Evolutionary conservation across 495 filamentous ascomycete genomes (phyloP).

Genomic region (Hyaloscypha bicolor): DNA sequence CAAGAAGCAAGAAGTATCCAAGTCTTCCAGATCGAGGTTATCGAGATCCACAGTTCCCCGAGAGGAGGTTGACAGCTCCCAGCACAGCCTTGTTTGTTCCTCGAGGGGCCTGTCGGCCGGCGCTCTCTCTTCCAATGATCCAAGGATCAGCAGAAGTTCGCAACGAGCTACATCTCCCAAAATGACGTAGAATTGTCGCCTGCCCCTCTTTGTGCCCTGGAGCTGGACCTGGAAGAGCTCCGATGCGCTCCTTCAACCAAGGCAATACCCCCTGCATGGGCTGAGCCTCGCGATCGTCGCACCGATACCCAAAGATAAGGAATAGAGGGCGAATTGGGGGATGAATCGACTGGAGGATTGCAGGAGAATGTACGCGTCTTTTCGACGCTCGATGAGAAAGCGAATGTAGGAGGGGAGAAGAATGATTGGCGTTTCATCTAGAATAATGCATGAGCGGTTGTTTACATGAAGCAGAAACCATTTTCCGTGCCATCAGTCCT

Average conservation of each 20-base stretch:
- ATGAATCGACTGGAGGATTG: background rate
- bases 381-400: constrained; percentile 3
- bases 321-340: background rate
- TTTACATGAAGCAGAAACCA: background rate
- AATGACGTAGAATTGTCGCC: constrained; percentile 12
- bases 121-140: constrained; percentile 18
- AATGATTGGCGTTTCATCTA: constrained; percentile 5
- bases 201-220: background rate
- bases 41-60: background rate
- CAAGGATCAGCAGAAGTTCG: constrained; percentile 16
- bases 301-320: background rate
- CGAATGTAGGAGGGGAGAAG: constrained; percentile 7
- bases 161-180: constrained; percentile 26
- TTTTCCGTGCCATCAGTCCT: background rate
- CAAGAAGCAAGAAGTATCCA: constrained; percentile 12
- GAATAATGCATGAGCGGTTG: constrained; percentile 1
- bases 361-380: background rate
- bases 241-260: constrained; percentile 7
- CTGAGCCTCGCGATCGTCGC: constrained; percentile 8
- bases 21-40: constrained; percentile 1
- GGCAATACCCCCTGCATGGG: constrained; percentile 17
- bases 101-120: background rate
- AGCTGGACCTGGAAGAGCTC: constrained; percentile 4
- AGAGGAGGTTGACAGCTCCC: constrained; percentile 2
- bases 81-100: constrained; percentile 15